Evolutionary conservation across 73 alveolate genomes (phyloP), one percentile per base, ranked within the genome.

Genomic region (Paramecium biaurelia): DNA sequence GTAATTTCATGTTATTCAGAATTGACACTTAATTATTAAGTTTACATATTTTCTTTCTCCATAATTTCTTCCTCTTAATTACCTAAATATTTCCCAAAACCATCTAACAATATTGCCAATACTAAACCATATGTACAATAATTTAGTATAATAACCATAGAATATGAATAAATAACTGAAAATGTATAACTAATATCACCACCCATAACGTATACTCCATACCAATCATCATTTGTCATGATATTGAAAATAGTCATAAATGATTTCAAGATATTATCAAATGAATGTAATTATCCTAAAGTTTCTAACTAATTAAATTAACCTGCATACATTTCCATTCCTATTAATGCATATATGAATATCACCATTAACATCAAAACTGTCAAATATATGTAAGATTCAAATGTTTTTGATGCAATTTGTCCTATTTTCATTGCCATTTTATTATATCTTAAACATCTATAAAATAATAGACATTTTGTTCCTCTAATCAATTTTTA

Each of bases 171-270:
- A 0, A 74, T 32, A n/a, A 74, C 30, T 30, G 87, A 30, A 30
- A 35, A 74, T 32, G 87, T 74, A 35, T 35, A 35, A 32, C 11
- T 34, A 14, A 24, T 32, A 4, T 35, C 28, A 0, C 59, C 47
- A 2, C 87, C 87, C 41, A 30, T 32, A 4, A 74, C 47, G 8
- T 30, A 21, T 2, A 74, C 41, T 32, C 87, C 87, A 38, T 74
- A 74, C 87, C 87, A 74, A 74, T 74, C 87, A 74, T 74, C 87
- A 74, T 43, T 43, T 32, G 87, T 74, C 35, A 24, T 35, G 2
- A 35, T 74, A 38, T 74, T 43, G 10, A 74, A 74, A 11, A 74
- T 43, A 2, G 57, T 21, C 87, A 74, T 74, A 38, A 74, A 74
- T 7, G 87, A 74, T 35, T 74, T 35, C 28, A 43, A 0, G 5